A percentile compares a stretch with the other conserved stretches of the same genome.
Conservation (phyloP, 148 eudicot species). For the Persicaria maculosa region DNA sequence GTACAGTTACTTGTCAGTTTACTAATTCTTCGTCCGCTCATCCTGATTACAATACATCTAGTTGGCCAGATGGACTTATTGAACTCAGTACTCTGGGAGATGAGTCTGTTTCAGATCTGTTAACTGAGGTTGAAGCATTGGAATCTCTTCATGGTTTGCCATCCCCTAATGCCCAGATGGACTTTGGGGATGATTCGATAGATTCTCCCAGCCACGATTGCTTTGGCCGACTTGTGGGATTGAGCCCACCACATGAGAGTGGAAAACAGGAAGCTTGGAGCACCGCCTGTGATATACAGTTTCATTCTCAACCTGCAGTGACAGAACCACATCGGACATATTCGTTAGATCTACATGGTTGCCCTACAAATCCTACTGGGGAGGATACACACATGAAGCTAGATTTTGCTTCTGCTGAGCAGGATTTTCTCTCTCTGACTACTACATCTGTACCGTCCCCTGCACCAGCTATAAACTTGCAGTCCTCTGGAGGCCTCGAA, state of each 20-base stretch:
- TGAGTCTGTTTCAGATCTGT: slow-evolving; percentile 85
- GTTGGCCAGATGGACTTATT: slow-evolving; percentile 66
- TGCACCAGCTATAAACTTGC: background rate
- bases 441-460: background rate
- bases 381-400: background rate
- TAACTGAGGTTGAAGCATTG: slow-evolving; percentile 96
- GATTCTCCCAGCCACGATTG: slow-evolving; percentile 49
- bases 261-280: slow-evolving; percentile 44
- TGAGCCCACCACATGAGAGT: slow-evolving; percentile 49
- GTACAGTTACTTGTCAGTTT: slow-evolving; percentile 46
- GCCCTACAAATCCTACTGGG: slow-evolving; percentile 19
- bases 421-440: background rate
- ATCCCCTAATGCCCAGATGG: slow-evolving; percentile 62
- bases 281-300: slow-evolving; percentile 41
- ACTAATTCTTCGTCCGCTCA: slow-evolving; percentile 29
- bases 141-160: slow-evolving; percentile 65
- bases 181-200: slow-evolving; percentile 53
- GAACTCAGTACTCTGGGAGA: slow-evolving; percentile 81
- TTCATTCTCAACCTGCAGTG: slow-evolving; percentile 18
- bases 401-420: slow-evolving; percentile 9
- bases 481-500: background rate
- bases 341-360: slow-evolving; percentile 21
- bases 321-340: background rate
- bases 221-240: slow-evolving; percentile 57
- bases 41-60: slow-evolving; percentile 31